Conservation (phyloP, 2,329 filamentous ascomycete genomes). For the Fusarium redolens region DNA sequence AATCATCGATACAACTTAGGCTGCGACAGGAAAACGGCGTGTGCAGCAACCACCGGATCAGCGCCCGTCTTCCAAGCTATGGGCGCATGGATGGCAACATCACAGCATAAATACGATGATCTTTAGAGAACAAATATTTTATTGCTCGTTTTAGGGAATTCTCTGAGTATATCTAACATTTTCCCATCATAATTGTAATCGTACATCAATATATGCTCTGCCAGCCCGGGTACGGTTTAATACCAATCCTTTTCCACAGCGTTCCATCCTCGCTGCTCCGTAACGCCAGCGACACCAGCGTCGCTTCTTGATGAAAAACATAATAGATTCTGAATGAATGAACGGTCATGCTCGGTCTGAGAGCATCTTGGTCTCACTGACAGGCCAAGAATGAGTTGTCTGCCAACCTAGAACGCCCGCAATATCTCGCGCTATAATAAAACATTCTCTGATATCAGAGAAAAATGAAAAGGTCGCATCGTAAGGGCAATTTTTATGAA, state of each 20-base stretch:
- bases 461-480: background rate
- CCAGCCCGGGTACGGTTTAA: slow-evolving; percentile 8
- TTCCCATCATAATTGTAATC: slow-evolving; percentile 19
- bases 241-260: slow-evolving; percentile 35
- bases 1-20: slow-evolving; percentile 8
- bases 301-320: slow-evolving; percentile 36
- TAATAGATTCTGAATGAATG: slow-evolving; percentile 18
- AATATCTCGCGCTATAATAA: slow-evolving; percentile 25
- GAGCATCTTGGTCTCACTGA: slow-evolving; percentile 6
- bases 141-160: slow-evolving; percentile 11
- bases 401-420: slow-evolving; percentile 32
- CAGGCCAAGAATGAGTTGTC: slow-evolving; percentile 24
- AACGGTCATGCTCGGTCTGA: slow-evolving; percentile 25
- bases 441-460: slow-evolving; percentile 21
- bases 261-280: slow-evolving; percentile 29
- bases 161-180: slow-evolving; percentile 25
- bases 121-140: background rate
- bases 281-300: slow-evolving; percentile 47
- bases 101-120: background rate
- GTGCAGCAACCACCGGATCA: background rate
- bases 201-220: slow-evolving; percentile 26
- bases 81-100: background rate
- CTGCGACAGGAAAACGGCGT: slow-evolving; percentile 26
- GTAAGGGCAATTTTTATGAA: slow-evolving; percentile 44
- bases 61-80: background rate